Evolutionary conservation across 371 early-diverging fungal genomes (phyloP).

Genomic region (Apophysomyces variabilis): DNA sequence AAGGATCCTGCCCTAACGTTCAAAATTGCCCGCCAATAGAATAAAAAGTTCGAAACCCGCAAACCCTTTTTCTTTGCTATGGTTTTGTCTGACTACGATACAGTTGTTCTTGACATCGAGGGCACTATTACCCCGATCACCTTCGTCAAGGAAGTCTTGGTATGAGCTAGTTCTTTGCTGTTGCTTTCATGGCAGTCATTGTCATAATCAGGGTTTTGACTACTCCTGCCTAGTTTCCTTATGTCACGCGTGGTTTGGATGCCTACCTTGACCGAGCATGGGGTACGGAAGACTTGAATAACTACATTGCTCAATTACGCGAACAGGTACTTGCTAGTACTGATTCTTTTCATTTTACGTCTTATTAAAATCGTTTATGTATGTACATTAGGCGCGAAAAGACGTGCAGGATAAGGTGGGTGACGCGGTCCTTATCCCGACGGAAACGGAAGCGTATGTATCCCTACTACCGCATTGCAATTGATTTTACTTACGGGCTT

Average conservation of each 20-base stretch:
- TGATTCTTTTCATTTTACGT: no score
- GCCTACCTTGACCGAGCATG: conserved; percentile 74
- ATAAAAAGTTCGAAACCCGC: no score
- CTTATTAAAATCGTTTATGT: background rate
- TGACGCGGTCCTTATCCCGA: conserved; percentile 53
- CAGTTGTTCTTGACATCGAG: conserved; percentile 86
- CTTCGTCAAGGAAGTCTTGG: conserved; percentile 90
- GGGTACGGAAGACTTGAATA: conserved; percentile 61
- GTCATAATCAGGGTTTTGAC: background rate
- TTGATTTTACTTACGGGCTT: background rate
- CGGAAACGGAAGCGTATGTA: conserved; percentile 47
- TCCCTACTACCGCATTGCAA: background rate
- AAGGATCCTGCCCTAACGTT: no score
- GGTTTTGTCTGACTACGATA: conserved; percentile 46
- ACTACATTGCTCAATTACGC: conserved; percentile 66
- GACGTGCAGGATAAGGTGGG: conserved; percentile 56
- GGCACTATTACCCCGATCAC: conserved; percentile 97
- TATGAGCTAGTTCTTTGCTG: conserved; percentile 18
- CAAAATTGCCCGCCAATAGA: no score
- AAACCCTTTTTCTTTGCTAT: background rate
- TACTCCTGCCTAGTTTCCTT: conserved; percentile 69
- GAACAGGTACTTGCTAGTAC: conserved; percentile 60
- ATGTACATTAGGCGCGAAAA: conserved; percentile 51
- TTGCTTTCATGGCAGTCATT: background rate
- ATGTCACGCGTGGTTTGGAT: conserved; percentile 63